Conservation (phyloP, 2,329 filamentous ascomycete genomes). For the Sarocladium oryzae region DNA sequence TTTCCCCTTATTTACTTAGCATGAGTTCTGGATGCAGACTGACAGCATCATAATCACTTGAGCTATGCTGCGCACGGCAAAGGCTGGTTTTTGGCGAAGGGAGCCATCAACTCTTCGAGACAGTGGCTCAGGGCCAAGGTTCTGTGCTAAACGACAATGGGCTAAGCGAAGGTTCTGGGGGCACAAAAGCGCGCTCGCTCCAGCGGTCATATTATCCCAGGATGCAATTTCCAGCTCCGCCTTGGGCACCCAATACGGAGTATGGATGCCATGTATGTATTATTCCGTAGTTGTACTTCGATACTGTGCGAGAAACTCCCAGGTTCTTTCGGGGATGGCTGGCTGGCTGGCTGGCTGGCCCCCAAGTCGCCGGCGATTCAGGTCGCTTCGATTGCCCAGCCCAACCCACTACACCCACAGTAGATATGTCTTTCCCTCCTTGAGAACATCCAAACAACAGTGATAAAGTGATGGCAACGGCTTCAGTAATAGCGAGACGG, state of each 20-base stretch:
- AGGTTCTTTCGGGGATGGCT: neutral
- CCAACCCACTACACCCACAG: constrained; percentile 6
- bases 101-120: neutral
- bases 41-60: too few relatives aligned
- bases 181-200: neutral
- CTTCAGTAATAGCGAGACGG: neutral
- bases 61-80: too few relatives aligned
- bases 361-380: neutral
- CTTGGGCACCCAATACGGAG: too few relatives aligned
- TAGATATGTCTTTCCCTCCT: neutral
- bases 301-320: constrained; percentile 6
- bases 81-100: too few relatives aligned
- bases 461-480: neutral
- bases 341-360: too few relatives aligned
- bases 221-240: neutral
- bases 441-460: neutral
- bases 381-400: neutral
- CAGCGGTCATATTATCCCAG: constrained; percentile 2
- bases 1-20: too few relatives aligned
- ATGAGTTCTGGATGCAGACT: too few relatives aligned
- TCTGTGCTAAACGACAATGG: constrained; percentile 3
- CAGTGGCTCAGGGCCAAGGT: constrained; percentile 5
- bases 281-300: too few relatives aligned
- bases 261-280: too few relatives aligned
- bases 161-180: neutral